Evolutionary conservation across 257 asterid species (phyloP), one percentile per base, ranked within the genome.

Genomic region (Penstemon barbatus): DNA sequence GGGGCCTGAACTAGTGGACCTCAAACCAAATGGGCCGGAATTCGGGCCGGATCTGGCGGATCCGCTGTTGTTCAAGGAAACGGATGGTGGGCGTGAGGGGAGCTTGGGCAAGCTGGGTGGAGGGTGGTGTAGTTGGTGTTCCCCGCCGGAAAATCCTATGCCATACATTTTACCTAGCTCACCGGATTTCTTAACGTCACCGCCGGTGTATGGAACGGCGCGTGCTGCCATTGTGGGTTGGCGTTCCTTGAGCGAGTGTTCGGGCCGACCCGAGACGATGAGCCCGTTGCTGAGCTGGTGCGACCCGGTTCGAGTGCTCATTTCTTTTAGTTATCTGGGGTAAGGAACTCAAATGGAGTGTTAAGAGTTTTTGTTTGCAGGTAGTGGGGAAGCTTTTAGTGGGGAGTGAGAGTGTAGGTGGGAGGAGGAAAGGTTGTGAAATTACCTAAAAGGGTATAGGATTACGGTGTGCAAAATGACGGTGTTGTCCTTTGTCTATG

Each of bases 251-350:
- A 11, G 77, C 68, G 90, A 71, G 49, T 84, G 86, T 18, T 87
- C 97, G 63, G 96, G 95, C 1, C 92, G 85, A 50, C 96, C 97
- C 45, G 99, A 94, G 0, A 94, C 97, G 74, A 84, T 79, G 49
- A 94, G 83, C 6, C 99, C 99, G 58, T 78, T 94, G 77, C 94
- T 91, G 4, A 94, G 86, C 79, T 89, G 96, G 86, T 94, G 97
- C 44, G 96, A 89, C 69, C 96, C 96, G 44, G 86, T 87, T 68
- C 99, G 90, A 15, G 66, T 67, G 19, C 85, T 79, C 96, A 90
- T 93, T 70, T 59, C 68, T 0, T 63, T 4, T 40, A 36, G 46
- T 61, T 63, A 59, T 57, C 6, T 36, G 33, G 68, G 37, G 48
- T 15, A 66, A 58, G 71, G 46, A 59, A 59, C 63, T 54, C 48